These are phyloP conservation scores for Plasmodium yoelii DNA, from an alignment of 169 alveolate genomes.

Conservation along the genomic window DNA sequence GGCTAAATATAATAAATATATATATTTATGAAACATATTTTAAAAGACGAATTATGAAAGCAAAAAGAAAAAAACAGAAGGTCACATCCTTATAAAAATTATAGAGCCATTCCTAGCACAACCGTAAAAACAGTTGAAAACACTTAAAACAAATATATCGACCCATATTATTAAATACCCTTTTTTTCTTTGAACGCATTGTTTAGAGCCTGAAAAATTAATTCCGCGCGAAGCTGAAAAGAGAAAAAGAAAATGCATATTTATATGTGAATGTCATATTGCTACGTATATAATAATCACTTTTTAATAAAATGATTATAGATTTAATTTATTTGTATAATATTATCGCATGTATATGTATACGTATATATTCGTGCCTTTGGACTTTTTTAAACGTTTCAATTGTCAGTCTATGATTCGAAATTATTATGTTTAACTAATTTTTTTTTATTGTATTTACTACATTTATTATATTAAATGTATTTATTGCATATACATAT, in stretches of 20 bases:
- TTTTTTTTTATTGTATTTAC: not conserved
- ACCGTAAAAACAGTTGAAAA: no score
- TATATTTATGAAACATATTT: no score
- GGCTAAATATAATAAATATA: no score
- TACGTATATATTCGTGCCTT: constrained; percentile 2
- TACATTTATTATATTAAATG: constrained; percentile 2
- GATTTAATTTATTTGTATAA: no score
- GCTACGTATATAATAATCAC: not conserved
- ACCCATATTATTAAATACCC: constrained; percentile 8
- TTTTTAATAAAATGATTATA: not conserved
- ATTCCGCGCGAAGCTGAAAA: constrained; percentile 75
- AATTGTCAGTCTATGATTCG: not conserved
- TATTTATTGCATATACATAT: constrained; percentile 3
- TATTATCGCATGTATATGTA: not conserved
- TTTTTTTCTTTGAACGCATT: constrained; percentile 68
- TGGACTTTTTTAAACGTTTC: not conserved
- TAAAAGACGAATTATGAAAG: no score
- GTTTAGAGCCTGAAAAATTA: constrained; percentile 75
- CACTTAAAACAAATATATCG: no score
- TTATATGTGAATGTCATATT: not conserved
- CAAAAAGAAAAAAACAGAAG: no score
- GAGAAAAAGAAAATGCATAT: not conserved
- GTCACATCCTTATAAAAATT: no score
- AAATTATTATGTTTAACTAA: not conserved
- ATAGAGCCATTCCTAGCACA: no score